phyloP scores from a whole-genome alignment of 2,329 filamentous ascomycete genomes.

The Fusarium illudens region DNA sequence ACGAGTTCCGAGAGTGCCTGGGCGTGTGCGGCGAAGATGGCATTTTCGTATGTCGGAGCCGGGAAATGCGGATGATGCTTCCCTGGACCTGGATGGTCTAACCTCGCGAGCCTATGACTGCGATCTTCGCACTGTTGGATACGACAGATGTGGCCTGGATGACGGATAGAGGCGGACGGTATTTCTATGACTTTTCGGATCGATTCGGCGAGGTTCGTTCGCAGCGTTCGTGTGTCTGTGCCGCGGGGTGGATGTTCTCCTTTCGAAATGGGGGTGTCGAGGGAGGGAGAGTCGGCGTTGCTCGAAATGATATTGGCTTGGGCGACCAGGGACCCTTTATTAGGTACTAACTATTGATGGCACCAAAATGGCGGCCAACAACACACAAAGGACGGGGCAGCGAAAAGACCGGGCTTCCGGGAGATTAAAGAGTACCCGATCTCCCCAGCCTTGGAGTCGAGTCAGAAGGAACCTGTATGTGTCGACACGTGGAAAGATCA shows the following conservation, averaged over 20 bases:
- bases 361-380: slow-evolving; percentile 34
- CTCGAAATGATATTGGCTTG: slow-evolving; percentile 38
- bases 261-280: slow-evolving; percentile 32
- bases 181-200: neutral
- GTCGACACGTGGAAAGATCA: slow-evolving; percentile 17
- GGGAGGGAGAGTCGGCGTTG: slow-evolving; percentile 29
- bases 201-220: neutral
- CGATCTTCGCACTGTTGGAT: slow-evolving; percentile 26
- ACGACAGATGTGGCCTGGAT: slow-evolving; percentile 9
- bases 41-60: slow-evolving; percentile 38
- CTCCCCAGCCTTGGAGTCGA: neutral
- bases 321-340: slow-evolving; percentile 36
- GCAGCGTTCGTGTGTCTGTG: slow-evolving; percentile 3
- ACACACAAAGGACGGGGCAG: slow-evolving; percentile 12
- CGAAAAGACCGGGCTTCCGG: slow-evolving; percentile 16
- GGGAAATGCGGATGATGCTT: slow-evolving; percentile 15
- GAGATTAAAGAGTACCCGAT: neutral
- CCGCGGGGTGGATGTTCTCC: slow-evolving; percentile 23
- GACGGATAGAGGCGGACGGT: neutral
- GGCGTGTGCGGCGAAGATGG: slow-evolving; percentile 62
- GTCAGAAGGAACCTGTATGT: neutral
- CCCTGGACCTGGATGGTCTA: slow-evolving; percentile 15
- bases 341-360: slow-evolving; percentile 32
- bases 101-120: slow-evolving; percentile 21
- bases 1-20: slow-evolving; percentile 67